Base-by-base conservation (phyloP, 2,329 filamentous ascomycete species). In the Parasarocladium wereldwijsianum region DNA sequence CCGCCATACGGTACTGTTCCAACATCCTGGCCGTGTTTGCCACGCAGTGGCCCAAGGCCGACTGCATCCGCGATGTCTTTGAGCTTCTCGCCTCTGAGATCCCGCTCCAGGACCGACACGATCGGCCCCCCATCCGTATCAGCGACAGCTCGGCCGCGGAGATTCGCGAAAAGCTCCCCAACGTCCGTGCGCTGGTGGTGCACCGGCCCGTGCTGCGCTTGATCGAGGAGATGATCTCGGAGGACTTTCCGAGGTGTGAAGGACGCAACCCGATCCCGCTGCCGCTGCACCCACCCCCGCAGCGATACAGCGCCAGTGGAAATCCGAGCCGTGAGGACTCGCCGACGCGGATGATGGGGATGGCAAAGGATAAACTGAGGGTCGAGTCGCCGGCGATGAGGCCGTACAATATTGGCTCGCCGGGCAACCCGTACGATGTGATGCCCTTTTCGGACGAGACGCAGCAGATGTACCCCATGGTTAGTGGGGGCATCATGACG, bases 1-100 rank as follows among this genome's bases (percentile, higher is more conserved):
- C 54, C 25, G 52, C 51, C 3, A 34, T 54, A 8, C 35, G 50
- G 13, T 49, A 50, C 6, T 55, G 52, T 30, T 47, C 43, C 3
- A 52, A 46, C 23, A 50, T 46, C 8, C 43, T 55, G 6, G 46
- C 51, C 4, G 47, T 51, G 17, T 46, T 52, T 26, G 48, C 51
- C 1, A 49, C 53, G 31, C 43, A 45, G 4, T 54, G 52, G 51
- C 40, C 46, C 5, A 47, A 49, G 32, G 45, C 46, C 2, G 47
- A 52, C 20, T 49, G 45, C 11, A 18, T 54, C 6, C 32, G 50
- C 16, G 49, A 54, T 27, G 42, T 46, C 1, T 54, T 55, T 32
- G 49, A 52, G 14, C 34, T 52, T 2, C 38, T 55, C 3, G 44
- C 44, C 3, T 35, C 35, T 6, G 43, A 47, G 23, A 32, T 48